Conservation (phyloP, 768 basidiomycete species). For the Macrolepiota albuminosa region DNA sequence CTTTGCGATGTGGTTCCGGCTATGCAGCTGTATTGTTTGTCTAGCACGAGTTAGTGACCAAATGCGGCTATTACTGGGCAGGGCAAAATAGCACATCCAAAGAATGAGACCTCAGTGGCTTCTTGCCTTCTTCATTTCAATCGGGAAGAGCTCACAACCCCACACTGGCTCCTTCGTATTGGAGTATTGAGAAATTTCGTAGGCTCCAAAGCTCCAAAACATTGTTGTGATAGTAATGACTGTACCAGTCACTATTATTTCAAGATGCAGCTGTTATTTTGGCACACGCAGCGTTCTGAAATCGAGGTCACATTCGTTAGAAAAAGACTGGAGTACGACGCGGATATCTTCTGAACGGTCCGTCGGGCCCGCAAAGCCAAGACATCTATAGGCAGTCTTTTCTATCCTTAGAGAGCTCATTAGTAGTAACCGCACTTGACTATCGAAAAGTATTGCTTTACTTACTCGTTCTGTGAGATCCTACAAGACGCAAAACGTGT, state of each 20-base stretch:
- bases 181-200: neutral
- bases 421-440: neutral
- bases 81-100: neutral
- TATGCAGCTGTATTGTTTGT: neutral
- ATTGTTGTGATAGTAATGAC: neutral
- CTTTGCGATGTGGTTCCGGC: neutral
- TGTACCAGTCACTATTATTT: neutral
- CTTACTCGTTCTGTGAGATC: neutral
- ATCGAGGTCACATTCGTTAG: neutral
- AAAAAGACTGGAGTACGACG: neutral
- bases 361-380: constrained; percentile 12
- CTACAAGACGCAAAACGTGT: neutral
- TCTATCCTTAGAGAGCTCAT: neutral
- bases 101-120: neutral
- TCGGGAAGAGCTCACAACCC: neutral
- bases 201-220: neutral
- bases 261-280: neutral
- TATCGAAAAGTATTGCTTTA: neutral
- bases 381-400: neutral
- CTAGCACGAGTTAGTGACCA: neutral
- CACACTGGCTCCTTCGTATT: neutral
- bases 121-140: neutral
- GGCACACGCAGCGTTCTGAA: neutral
- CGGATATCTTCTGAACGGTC: neutral
- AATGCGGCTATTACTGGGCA: neutral